Evolutionary conservation across 2,329 filamentous ascomycete species (phyloP), one percentile per base, ranked within the genome.

Genomic region (Pseudogymnoascus sp.): DNA sequence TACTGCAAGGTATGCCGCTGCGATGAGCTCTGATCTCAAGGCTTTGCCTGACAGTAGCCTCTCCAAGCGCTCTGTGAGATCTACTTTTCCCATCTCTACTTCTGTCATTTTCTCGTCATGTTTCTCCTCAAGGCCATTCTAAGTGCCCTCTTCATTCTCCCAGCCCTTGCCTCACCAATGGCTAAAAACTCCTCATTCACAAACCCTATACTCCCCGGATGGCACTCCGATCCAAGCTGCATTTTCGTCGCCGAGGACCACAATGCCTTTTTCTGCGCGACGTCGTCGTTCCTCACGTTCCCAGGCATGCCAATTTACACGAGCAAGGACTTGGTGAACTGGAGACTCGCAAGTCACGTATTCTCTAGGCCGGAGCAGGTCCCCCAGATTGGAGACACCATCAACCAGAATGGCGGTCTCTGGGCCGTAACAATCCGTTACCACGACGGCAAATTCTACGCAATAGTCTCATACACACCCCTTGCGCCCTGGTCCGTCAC

Each of bases 221-320:
- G 77, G 72, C 76, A 81, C 66, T 77, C 80, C 0, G 80, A 82
- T 67, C 80, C 80, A 0, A 77, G 74, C 4, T 79, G 78, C 56
- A 73, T 76, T n/a, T 74, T 76, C 59, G 70, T 79, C 19, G 67
- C 70, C 7, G 70, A 77, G 14, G 66, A 70, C 8, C 69, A 78
- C 35, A 74, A 76, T n/a, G 79, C 76, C 4, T 82, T 81, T 68
- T 82, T 80, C 70, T 82, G 79, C 65, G 78, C 76, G 2, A 79
- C 79, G 0, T 82, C 81, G 0, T 81, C 78, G 1, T 84, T 83
- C 67, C 78, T 79, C 62, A 74, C 76, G 0, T 83, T 82, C 66
- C 81, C 81, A 0, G 81, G 81, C 0, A 71, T 83, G 4, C 81
- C 81, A 0, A 76, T 84, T 19, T 79, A 83, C 67, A 79, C 80